Evolutionary conservation across 345 rosid genomes (phyloP), one percentile per base, ranked within the genome.

Genomic region (Erodium maritimum): DNA sequence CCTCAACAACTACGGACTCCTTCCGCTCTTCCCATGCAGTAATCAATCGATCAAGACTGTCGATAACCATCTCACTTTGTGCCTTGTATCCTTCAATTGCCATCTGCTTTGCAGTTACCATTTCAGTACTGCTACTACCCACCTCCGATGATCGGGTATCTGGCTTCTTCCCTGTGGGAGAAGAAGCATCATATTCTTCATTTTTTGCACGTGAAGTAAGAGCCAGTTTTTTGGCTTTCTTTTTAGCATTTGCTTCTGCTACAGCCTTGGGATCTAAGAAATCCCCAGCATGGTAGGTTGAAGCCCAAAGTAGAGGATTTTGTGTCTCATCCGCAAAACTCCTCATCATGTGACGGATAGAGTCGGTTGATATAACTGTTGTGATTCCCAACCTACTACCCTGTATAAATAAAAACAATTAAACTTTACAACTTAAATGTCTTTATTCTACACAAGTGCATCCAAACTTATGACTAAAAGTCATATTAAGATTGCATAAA

Each of bases 341-440:
- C 75, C 97, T 83, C 99, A 93, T 93, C 97, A 93, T 89, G 70
- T 93, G 99, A 55, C 97, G 81, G 56, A 89, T 87, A n/a, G 99
- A 93, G 59, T 93, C 99, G 0, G 99, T 93, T 19, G 99, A 93
- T 61, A 89, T 77, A 16, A 93, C 99, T 9, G 97, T 93, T 24
- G 99, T 93, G 34, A 93, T 75, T 69, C 97, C 99, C 51, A 94
- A 59, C 68, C 99, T 84, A 66, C 88, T 79, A 20, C 88, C 84
- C 84, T 82, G 77, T 62, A 29, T 29, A 29, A 5, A 29, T n/a
- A 29, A 29, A 29, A 29, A 1, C 37, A 29, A 29, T 5, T 29
- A 29, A 29, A 29, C 9, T 5, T 29, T 29, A 29, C 8, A 29
- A 29, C 9, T 5, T 11, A 29, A 5, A 29, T 29, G 37, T 5